A percentile compares a stretch with the other conserved stretches of the same genome.
Conservation (phyloP, 2,329 filamentous ascomycete genomes). For the Microcera coccophila region DNA sequence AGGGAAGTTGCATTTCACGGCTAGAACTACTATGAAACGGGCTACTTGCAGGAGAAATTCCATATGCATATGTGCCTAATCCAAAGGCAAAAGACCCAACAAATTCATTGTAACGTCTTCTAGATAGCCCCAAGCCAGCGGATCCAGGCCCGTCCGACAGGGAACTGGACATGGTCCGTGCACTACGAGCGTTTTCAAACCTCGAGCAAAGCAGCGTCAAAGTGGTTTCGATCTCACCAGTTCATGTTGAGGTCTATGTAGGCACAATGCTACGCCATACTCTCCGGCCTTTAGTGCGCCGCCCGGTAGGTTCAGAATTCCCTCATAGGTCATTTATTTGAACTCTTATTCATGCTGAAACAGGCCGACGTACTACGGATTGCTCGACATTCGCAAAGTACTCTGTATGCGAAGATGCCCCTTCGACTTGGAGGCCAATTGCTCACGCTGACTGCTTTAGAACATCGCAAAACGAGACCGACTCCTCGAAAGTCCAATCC, state of each 20-base stretch:
- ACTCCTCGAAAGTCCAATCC: constrained; percentile 10
- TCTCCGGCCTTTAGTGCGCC: constrained; percentile 21
- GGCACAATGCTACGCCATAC: constrained; percentile 30
- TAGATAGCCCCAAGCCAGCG: too few relatives aligned
- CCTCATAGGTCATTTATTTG: too few relatives aligned
- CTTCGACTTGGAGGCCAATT: constrained; percentile 1
- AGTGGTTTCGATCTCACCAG: constrained; percentile 21
- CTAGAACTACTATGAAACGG: too few relatives aligned
- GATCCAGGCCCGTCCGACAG: too few relatives aligned
- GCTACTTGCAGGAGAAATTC: too few relatives aligned
- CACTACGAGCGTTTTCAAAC: constrained; percentile 18
- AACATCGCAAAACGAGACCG: constrained; percentile 14
- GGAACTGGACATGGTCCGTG: constrained; percentile 22
- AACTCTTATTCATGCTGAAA: constrained; percentile 8
- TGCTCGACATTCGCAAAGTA: constrained; percentile 22
- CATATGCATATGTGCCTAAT: too few relatives aligned
- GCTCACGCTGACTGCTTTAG: constrained; percentile 8
- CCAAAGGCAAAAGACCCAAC: too few relatives aligned
- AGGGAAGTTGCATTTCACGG: too few relatives aligned
- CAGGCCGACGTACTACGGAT: constrained; percentile 23
- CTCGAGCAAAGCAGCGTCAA: constrained; percentile 2
- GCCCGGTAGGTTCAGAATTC: constrained; percentile 17
- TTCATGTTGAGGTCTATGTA: constrained; percentile 17
- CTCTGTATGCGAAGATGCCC: constrained; percentile 22
- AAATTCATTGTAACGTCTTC: too few relatives aligned